Evolutionary conservation across 164 flowering plant genomes (phyloP), one percentile per base, ranked within the genome.

Genomic region (Magnolia kwangsiensis): DNA sequence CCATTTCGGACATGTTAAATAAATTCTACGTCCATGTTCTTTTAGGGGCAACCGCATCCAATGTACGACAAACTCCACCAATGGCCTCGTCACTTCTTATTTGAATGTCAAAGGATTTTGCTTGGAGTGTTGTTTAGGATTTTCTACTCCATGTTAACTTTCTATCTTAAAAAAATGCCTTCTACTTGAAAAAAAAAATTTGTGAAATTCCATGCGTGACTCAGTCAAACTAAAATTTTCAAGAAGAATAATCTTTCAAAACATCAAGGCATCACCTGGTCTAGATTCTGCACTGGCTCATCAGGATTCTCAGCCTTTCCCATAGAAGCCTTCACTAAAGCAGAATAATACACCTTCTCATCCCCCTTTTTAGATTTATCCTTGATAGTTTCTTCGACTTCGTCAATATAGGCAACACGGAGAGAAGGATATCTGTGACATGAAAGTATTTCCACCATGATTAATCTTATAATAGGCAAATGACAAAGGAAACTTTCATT

Each of bases 321-420:
- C 73, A 85, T 75, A 37, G 90, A 88, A 83, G 98, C 99, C 82
- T 91, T 95, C 76, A 91, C 98, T 23, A 95, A 82, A 78, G 90
- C 82, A 81, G 98, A 95, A 79, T 92, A 95, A 80, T 90, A 92
- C 59, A 87, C 86, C 82, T 94, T 96, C 70, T 89, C 86, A 72
- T 88, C 88, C n/a, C 72, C 78, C 82, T 87, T 94, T 72, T 87
- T 90, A 58, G 90, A 51, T 74, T 82, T 85, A 76, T 90, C 98
- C 76, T 90, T 85, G 81, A 74, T 83, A 45, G 92, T 80, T 76
- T 90, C 92, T 86, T 96, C 99, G 72, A 94, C 95, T 86, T 96
- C 99, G 83, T 96, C 99, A 76, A 96, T 90, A 78, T 91, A 96
- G 69, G 99, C 99, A 18, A 96, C 99, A 51, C 99, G 96, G 49